phyloP scores from a whole-genome alignment of 148 eudicot genomes.

The Rhododendron kiyosumense region DNA sequence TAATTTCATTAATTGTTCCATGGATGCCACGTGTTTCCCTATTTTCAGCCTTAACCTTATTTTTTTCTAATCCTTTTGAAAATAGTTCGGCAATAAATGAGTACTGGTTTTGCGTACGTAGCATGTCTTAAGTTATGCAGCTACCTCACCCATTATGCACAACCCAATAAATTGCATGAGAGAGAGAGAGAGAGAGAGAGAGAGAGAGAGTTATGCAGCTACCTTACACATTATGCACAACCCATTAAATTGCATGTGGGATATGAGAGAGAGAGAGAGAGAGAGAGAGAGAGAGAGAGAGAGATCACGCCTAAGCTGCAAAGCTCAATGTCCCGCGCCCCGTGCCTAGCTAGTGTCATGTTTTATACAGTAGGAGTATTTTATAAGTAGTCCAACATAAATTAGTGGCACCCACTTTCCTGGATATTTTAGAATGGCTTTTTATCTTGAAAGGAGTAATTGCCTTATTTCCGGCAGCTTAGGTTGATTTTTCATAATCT shows the following conservation, averaged over 20 bases:
- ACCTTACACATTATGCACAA: no score
- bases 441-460: not conserved
- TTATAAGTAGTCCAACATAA: not conserved
- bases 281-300: not conserved
- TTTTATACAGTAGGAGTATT: not conserved
- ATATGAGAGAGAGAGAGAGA: not conserved
- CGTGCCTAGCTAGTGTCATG: conserved; percentile 31
- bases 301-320: conserved; percentile 6
- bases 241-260: no score
- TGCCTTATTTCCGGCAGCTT: not conserved
- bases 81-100: not conserved
- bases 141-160: not conserved
- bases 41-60: not conserved
- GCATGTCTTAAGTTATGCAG: not conserved
- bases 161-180: not conserved
- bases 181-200: not conserved
- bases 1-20: no score
- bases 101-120: not conserved
- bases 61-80: not conserved
- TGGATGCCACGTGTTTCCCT: not conserved
- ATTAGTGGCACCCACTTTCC: not conserved
- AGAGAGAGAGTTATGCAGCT: no score
- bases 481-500: not conserved
- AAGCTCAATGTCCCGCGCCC: conserved; percentile 36
- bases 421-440: not conserved